Conservation (phyloP, 768 basidiomycete species). For the Lentinula edodes region DNA sequence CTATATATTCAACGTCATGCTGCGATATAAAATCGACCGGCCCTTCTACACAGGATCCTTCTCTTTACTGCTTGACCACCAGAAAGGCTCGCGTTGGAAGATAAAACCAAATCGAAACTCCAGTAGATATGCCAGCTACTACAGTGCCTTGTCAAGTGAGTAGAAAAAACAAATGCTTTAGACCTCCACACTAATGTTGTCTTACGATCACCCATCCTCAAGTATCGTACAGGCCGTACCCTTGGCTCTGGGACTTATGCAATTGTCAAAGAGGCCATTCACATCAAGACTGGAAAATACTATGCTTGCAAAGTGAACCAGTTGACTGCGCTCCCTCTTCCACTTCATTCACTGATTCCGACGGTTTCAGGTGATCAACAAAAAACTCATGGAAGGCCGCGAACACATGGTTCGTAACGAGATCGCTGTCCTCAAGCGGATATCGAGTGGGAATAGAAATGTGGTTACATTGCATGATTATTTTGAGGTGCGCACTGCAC, state of each 20-base stretch:
- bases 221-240: conserved; percentile 87
- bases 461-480: conserved; percentile 95
- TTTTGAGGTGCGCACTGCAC: conserved; percentile 64
- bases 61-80: neutral
- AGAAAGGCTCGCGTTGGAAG: neutral
- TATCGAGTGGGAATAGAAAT: conserved; percentile 86
- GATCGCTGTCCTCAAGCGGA: conserved; percentile 88
- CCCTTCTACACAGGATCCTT: neutral
- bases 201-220: neutral
- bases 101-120: neutral
- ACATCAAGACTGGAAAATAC: conserved; percentile 86
- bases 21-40: neutral
- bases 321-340: neutral
- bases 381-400: conserved; percentile 96
- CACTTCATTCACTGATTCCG: neutral
- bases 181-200: no score
- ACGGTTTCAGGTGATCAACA: conserved; percentile 74
- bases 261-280: conserved; percentile 92
- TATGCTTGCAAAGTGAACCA: conserved; percentile 77
- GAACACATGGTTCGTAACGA: conserved; percentile 99
- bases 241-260: conserved; percentile 92
- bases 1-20: neutral
- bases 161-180: no score
- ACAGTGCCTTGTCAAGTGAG: conserved; percentile 3
- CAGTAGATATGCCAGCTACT: neutral